Conservation (phyloP, 306 rosid species). For the Pyrus betulifolia region DNA sequence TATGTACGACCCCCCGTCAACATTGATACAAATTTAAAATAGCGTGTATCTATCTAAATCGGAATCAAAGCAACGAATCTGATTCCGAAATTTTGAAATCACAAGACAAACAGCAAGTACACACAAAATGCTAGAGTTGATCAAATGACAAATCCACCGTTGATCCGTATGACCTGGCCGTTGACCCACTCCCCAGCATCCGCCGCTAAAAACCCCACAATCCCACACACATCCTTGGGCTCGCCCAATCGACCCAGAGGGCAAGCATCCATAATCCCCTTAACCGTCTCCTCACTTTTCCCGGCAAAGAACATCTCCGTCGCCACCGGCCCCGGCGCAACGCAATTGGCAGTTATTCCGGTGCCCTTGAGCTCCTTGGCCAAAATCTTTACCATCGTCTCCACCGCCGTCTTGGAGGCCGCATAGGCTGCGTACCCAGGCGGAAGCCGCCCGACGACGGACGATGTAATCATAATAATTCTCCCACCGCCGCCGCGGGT, state of each 20-base stretch:
- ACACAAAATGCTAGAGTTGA: background rate
- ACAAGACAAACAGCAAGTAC: background rate
- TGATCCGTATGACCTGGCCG: slow-evolving; percentile 39
- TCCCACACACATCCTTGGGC: slow-evolving; percentile 25
- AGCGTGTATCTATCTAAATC: background rate
- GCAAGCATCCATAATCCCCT: slow-evolving; percentile 16
- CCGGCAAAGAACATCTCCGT: slow-evolving; percentile 38
- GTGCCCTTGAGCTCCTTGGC: slow-evolving; percentile 53
- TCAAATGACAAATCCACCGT: slow-evolving; percentile 33
- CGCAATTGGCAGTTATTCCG: slow-evolving; percentile 33
- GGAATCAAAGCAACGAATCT: background rate
- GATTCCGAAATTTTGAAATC: background rate
- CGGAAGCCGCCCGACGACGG: slow-evolving; percentile 13
- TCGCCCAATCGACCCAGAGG: slow-evolving; percentile 46
- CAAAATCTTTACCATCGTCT: slow-evolving; percentile 33
- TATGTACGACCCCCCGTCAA: too few species aligned
- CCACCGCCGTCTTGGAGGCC: slow-evolving; percentile 49
- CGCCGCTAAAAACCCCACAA: slow-evolving; percentile 41
- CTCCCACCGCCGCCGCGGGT: slow-evolving; percentile 35
- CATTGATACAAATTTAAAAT: too few species aligned
- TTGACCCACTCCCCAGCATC: slow-evolving; percentile 53
- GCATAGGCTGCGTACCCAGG: slow-evolving; percentile 37
- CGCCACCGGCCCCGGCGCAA: slow-evolving; percentile 46
- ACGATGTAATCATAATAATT: slow-evolving; percentile 27
- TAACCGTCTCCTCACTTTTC: slow-evolving; percentile 27